Conservation (phyloP, 2,329 filamentous ascomycete species). For the Rutstroemia sp. region DNA sequence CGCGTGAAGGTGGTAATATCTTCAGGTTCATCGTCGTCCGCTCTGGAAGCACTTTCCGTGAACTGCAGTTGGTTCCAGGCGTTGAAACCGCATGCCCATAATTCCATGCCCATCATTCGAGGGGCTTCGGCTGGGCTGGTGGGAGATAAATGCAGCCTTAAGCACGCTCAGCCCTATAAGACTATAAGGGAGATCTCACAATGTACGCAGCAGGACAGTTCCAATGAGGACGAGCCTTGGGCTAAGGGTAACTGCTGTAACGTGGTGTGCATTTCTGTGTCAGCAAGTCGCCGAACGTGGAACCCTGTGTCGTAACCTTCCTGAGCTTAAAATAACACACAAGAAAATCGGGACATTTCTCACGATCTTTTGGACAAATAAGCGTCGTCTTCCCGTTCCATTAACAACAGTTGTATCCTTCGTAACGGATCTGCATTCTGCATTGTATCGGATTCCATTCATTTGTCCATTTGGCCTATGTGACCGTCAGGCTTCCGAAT, state of each 20-base stretch:
- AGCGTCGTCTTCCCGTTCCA: too few species aligned
- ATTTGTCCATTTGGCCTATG: background rate
- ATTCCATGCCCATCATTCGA: slow-evolving; percentile 31
- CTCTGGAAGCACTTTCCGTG: background rate
- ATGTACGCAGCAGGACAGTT: background rate
- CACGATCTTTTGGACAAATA: too few species aligned
- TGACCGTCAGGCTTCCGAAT: slow-evolving; percentile 8
- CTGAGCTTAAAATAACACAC: too few species aligned
- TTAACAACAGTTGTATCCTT: too few species aligned
- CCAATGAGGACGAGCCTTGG: background rate
- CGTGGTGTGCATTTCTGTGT: too few species aligned
- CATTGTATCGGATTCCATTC: background rate
- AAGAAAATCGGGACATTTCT: too few species aligned
- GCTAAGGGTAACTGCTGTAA: too few species aligned
- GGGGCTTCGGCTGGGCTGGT: too few species aligned
- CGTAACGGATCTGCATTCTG: background rate
- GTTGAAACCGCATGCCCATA: slow-evolving; percentile 52
- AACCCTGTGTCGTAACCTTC: too few species aligned
- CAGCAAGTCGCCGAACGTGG: too few species aligned
- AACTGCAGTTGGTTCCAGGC: slow-evolving; percentile 49
- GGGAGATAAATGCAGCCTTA: too few species aligned
- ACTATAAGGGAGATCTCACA: background rate
- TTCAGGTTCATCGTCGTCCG: slow-evolving; percentile 31
- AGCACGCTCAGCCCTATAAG: background rate
- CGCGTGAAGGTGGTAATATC: slow-evolving; percentile 41